Conservation (phyloP, 148 eudicot species). For the Hydrangea macrophylla region DNA sequence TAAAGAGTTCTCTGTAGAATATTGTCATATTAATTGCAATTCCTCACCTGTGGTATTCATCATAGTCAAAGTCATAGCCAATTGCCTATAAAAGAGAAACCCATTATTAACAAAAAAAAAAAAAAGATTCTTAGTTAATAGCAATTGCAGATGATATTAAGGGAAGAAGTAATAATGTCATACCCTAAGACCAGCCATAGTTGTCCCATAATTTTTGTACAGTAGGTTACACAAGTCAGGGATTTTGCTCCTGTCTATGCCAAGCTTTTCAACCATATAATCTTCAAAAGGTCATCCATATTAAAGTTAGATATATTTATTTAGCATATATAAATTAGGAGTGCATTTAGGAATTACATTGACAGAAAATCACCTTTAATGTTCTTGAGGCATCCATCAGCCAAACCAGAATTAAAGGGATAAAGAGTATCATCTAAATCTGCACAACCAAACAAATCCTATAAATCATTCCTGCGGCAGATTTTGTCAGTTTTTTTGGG, state of each 20-base stretch:
- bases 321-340: too few species aligned
- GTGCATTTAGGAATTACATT: neutral
- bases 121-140: neutral
- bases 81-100: constrained; percentile 52
- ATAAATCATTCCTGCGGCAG: neutral
- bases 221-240: constrained; percentile 50
- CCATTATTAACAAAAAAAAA: neutral
- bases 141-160: neutral
- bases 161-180: constrained; percentile 12
- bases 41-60: constrained; percentile 79
- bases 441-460: constrained; percentile 19
- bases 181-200: constrained; percentile 98
- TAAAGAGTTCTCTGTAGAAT: too few species aligned
- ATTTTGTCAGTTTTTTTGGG: neutral
- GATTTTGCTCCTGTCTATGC: constrained; percentile 58
- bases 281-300: constrained; percentile 26
- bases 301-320: neutral
- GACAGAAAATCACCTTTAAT: constrained; percentile 53
- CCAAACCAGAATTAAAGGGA: constrained; percentile 64
- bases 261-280: constrained; percentile 80
- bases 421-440: constrained; percentile 95
- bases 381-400: constrained; percentile 49
- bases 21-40: neutral
- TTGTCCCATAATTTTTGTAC: constrained; percentile 88
- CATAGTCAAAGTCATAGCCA: constrained; percentile 93